Evolutionary conservation across 805 yeast genomes (phyloP), one percentile per base, ranked within the genome.

Genomic region (Yarrowia sp.): DNA sequence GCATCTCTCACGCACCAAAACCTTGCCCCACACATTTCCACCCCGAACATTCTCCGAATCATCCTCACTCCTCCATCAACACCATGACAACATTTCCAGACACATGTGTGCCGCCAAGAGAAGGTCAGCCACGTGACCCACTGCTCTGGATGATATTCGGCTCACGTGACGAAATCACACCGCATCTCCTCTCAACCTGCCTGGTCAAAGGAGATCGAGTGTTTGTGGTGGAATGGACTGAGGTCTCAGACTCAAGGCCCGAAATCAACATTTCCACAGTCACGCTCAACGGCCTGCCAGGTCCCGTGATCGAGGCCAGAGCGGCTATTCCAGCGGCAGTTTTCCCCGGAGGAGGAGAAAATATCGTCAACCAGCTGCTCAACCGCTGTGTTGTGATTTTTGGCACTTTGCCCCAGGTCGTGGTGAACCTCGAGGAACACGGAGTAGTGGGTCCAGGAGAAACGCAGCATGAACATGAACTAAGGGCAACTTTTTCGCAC

Each of bases 71-170:
- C 42, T 0, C n/a, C 30, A 0, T 9, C 13, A 4, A 19, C 10
- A 20, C 12, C 14, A 58, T 58, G 64, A 30, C 50, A 2, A 9
- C 64, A 1, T 58, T 58, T 8, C 64, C 64, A 2, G 64, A 58
- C 1, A 13, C 50, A 40, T 58, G 64, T 13, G 8, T 17, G 1
- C 64, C 64, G 14, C 64, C 64, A 1, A 39, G 50, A 2, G 64
- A 58, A 12, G 64, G 64, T 2, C 50, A 20, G 17, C 1, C 64
- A n/a, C 63, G 63, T 33, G 64, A 58, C 9, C 34, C 64, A 19
- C 64, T 58, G 33, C 17, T 58, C 14, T 58, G 64, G 64, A 58
- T 58, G 64, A 34, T 58, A 4, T 58, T 58, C n/a, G 64, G 64
- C 0, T 20, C 64, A 14, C 50, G 50, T 9, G 64, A 58, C 40